Evolutionary conservation across 352 stramenopile genomes (phyloP), one percentile per base, ranked within the genome.

Genomic region (Pythium inflatum): DNA sequence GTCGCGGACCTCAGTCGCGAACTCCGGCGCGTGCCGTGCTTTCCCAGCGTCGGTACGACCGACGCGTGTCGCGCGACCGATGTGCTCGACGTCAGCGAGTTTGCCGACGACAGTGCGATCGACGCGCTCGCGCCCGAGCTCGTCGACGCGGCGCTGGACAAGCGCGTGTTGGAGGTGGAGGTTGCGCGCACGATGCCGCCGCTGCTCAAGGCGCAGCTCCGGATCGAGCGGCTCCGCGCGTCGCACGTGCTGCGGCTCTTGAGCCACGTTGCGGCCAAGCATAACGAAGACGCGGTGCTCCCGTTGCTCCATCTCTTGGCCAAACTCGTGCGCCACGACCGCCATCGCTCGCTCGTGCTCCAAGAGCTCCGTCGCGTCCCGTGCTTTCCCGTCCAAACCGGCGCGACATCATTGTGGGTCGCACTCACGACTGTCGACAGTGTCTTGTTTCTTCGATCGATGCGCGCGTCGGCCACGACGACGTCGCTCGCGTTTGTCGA

Each of bases 281-380:
- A 87, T 28, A 72, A 86, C 43, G 51, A 75, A 1, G n/a, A 58
- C 2, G 79, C 78, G 68, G 79, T 79, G 3, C 75, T 79, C 11
- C 65, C 77, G 13, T 60, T 93, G 30, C 46, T 93, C 2, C 50
- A 78, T 22, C 43, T 91, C 2, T 67, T 94, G 14, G 70, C 70
- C n/a, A 89, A 84, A 45, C 31, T 94, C 28, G 87, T 77, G 76
- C 80, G 80, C 40, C 78, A 77, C 33, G 81, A 91, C 56, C 78
- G 79, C 9, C 78, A 88, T 53, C 69, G 73, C 1, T 46, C 55
- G 1, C 68, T 92, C 30, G 45, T 89, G 20, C 60, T 83, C 4
- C 77, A 92, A 49, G 87, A 94, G 67, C 66, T 94, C 31, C 77
- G 84, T 18, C 66, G 89, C n/a, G 81, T 93, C 63, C 81, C 80